phyloP scores from a whole-genome alignment of 257 asterid genomes.

The Plantago elongata region DNA sequence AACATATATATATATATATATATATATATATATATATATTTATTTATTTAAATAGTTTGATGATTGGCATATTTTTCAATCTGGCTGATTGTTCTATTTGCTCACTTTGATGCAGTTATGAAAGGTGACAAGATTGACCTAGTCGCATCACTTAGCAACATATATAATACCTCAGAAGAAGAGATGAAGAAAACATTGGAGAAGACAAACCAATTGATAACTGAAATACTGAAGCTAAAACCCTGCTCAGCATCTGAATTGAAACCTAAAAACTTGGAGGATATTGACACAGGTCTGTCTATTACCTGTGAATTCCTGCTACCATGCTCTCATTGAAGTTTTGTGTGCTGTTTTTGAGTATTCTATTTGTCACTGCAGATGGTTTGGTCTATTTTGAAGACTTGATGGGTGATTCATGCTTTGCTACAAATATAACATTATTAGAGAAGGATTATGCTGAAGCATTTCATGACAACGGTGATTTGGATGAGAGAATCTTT shows the following conservation, averaged over 20 bases:
- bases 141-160: constrained; percentile 72
- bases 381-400: constrained; percentile 70
- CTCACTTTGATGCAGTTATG: constrained; percentile 48
- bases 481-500: constrained; percentile 84
- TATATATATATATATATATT: too few species aligned
- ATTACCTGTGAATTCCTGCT: constrained; percentile 13
- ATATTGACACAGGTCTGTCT: constrained; percentile 56
- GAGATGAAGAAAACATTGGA: constrained; percentile 64
- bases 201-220: constrained; percentile 57
- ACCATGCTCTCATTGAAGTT: background rate
- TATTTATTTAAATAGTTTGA: too few species aligned
- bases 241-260: constrained; percentile 59
- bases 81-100: constrained; percentile 8
- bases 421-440: constrained; percentile 43
- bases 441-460: constrained; percentile 70
- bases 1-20: too few species aligned
- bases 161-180: constrained; percentile 74
- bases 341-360: constrained; percentile 12
- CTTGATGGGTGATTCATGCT: constrained; percentile 64
- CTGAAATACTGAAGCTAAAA: constrained; percentile 52
- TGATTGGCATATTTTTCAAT: constrained; percentile 8
- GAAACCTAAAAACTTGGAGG: constrained; percentile 47
- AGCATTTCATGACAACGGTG: constrained; percentile 52
- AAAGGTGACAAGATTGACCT: constrained; percentile 70
- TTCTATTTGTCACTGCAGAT: constrained; percentile 46